Conservation (phyloP, 2,329 filamentous ascomycete genomes). For the Trichoderma polysporum region DNA sequence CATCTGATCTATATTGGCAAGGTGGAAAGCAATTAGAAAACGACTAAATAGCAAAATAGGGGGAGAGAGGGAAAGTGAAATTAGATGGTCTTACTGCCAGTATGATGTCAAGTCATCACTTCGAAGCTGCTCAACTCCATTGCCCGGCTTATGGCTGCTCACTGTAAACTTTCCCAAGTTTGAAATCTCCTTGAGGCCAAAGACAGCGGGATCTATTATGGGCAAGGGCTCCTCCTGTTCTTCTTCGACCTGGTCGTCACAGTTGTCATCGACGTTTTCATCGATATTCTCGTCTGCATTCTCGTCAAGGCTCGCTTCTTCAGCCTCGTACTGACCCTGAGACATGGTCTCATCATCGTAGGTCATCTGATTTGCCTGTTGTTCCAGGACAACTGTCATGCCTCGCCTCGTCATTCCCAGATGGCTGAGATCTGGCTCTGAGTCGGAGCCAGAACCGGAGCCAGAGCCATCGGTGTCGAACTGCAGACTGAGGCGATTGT, state of each 20-base stretch:
- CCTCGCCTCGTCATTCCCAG: slow-evolving; percentile 36
- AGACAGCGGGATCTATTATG: slow-evolving; percentile 54
- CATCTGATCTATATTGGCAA: slow-evolving; percentile 62
- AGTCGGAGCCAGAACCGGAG: slow-evolving; percentile 39
- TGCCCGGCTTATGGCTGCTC: slow-evolving; percentile 77
- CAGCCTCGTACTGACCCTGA: slow-evolving; percentile 35
- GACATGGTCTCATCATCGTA: slow-evolving; percentile 32
- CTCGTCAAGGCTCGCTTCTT: slow-evolving; percentile 32
- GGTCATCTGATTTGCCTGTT: slow-evolving; percentile 34
- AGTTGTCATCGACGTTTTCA: slow-evolving; percentile 39
- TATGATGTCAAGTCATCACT: slow-evolving; percentile 70
- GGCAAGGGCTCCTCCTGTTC: slow-evolving; percentile 37
- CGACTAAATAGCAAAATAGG: neutral
- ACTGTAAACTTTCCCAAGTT: slow-evolving; percentile 82
- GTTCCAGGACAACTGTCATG: slow-evolving; percentile 25
- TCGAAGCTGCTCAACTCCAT: slow-evolving; percentile 72
- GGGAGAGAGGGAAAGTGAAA: neutral
- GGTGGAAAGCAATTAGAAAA: too few species aligned
- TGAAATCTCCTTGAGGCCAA: slow-evolving; percentile 75
- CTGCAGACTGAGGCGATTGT: slow-evolving; percentile 39
- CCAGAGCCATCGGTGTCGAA: slow-evolving; percentile 38
- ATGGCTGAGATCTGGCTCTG: slow-evolving; percentile 40
- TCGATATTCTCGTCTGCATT: slow-evolving; percentile 39
- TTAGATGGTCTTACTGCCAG: slow-evolving; percentile 64
- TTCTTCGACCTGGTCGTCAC: slow-evolving; percentile 38